These are phyloP conservation scores for Cytospora piceae DNA, from an alignment of 2,329 filamentous ascomycete species.

Conservation along the genomic window DNA sequence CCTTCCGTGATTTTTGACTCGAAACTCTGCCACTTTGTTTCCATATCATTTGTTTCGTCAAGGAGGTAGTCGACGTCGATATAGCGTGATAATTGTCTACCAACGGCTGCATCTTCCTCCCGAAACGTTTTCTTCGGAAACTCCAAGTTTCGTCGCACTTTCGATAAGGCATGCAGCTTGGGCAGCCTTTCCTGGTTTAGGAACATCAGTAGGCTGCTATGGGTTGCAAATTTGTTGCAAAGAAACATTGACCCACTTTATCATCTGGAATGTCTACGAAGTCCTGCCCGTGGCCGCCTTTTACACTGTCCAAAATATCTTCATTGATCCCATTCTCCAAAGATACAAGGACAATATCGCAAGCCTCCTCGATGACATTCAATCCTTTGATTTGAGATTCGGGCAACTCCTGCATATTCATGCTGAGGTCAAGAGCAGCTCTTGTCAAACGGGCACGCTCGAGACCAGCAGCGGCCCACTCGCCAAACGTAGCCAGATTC, in stretches of 20 bases:
- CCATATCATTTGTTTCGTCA: not conserved
- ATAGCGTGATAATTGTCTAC: not conserved
- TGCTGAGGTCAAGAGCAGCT: not conserved
- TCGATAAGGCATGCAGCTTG: not conserved
- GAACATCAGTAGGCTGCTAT: not conserved
- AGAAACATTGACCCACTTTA: not conserved
- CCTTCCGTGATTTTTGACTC: not conserved
- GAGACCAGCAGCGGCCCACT: not conserved
- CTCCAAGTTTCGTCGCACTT: not conserved
- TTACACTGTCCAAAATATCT: not conserved
- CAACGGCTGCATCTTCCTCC: not conserved
- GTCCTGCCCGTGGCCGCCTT: not conserved
- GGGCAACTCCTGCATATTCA: not conserved
- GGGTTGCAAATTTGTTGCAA: not conserved
- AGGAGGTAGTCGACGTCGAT: not conserved
- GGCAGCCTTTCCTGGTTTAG: not conserved
- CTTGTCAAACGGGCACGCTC: not conserved
- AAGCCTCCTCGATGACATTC: not conserved
- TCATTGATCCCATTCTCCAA: not conserved
- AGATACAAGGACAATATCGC: not conserved
- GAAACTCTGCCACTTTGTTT: not conserved
- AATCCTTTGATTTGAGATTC: not conserved
- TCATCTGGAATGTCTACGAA: not conserved
- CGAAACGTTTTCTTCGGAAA: not conserved
- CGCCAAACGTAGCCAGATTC: not conserved